phyloP scores from a whole-genome alignment of 805 yeast species.

The Myxozyma mucilagina region DNA sequence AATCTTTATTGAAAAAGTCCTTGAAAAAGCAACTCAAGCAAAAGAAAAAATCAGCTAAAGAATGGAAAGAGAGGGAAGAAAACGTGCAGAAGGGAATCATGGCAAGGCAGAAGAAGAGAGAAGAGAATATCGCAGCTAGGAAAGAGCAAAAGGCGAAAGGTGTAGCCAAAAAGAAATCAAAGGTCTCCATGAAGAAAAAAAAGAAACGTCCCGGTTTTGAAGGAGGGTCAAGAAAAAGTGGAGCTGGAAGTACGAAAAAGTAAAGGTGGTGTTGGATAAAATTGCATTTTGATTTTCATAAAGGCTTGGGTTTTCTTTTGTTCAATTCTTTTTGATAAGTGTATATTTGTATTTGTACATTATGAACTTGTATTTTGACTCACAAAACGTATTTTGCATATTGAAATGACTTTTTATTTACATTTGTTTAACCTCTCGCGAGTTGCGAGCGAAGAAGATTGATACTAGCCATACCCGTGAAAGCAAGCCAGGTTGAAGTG shows the following conservation, averaged over 20 bases:
- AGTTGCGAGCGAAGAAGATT: conserved; percentile 73
- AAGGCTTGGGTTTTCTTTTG: background rate
- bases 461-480: conserved; percentile 60
- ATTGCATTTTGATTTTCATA: background rate
- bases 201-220: conserved; percentile 83
- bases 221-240: conserved; percentile 50
- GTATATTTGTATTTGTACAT: conserved; percentile 2
- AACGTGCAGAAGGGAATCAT: conserved; percentile 72
- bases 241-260: background rate
- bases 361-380: background rate
- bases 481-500: conserved; percentile 74
- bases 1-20: conserved; percentile 80
- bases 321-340: background rate
- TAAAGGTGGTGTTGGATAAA: background rate
- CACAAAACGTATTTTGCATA: background rate
- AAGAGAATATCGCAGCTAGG: conserved; percentile 83
- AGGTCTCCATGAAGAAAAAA: conserved; percentile 38
- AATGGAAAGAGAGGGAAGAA: conserved; percentile 90
- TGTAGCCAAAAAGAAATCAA: conserved; percentile 67
- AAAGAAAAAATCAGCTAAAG: conserved; percentile 82
- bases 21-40: conserved; percentile 77
- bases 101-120: conserved; percentile 82
- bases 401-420: background rate
- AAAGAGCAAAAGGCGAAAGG: conserved; percentile 82
- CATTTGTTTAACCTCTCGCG: conserved; percentile 38